These are phyloP conservation scores for Uromyces viciae-fabae DNA, from an alignment of 1,284 basidiomycete genomes.

Conservation along the genomic window DNA sequence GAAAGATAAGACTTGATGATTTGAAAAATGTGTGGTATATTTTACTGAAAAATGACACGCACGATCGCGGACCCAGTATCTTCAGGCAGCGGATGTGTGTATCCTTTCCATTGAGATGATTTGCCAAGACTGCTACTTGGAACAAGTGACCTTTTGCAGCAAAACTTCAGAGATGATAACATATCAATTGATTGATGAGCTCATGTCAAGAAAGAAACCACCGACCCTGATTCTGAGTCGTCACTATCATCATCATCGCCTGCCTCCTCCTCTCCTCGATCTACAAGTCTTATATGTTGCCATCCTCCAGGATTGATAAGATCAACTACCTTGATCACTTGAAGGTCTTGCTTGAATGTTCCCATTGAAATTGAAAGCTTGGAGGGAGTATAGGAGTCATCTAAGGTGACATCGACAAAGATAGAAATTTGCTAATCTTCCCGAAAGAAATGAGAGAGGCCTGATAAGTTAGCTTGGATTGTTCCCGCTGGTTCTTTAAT, in stretches of 20 bases:
- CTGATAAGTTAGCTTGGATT: background rate
- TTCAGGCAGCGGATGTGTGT: conserved; percentile 89
- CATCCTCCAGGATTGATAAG: conserved; percentile 44
- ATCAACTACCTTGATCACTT: conserved; percentile 62
- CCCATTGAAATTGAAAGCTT: conserved; percentile 85
- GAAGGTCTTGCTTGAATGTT: conserved; percentile 83
- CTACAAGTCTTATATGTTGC: conserved; percentile 35
- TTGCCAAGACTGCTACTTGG: conserved; percentile 83
- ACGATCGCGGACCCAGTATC: conserved; percentile 68
- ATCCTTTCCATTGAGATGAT: conserved; percentile 98
- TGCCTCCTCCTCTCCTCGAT: conserved; percentile 16
- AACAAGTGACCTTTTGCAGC: conserved; percentile 83
- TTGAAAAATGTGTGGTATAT: background rate
- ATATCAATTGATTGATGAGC: background rate
- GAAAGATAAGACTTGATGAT: background rate
- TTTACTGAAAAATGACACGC: background rate
- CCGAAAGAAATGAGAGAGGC: background rate
- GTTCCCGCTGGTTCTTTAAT: background rate
- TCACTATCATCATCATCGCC: conserved; percentile 39
- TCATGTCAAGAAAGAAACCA: background rate
- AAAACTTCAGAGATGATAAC: conserved; percentile 60
- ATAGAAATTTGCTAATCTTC: conserved; percentile 76
- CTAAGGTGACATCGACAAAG: conserved; percentile 75
- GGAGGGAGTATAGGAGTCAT: conserved; percentile 96
- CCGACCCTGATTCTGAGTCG: conserved; percentile 41